These are phyloP conservation scores for Ziziphus jujuba DNA, from an alignment of 306 rosid genomes.

Conservation along the genomic window DNA sequence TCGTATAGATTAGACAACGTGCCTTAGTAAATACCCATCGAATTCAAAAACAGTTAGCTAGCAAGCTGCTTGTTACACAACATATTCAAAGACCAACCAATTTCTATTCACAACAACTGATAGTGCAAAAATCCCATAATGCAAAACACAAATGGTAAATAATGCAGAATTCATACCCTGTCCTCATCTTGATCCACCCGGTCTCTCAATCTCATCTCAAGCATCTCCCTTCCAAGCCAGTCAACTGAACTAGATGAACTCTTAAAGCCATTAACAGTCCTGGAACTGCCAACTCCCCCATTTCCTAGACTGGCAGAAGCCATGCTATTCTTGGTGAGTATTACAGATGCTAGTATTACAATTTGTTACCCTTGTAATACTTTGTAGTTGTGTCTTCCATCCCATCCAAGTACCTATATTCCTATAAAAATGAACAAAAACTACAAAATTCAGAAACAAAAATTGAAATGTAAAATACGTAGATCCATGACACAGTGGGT, in stretches of 20 bases:
- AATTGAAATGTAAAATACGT: not conserved
- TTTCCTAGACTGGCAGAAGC: slow-evolving; percentile 90
- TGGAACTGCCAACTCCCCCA: slow-evolving; percentile 89
- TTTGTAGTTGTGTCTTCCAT: slow-evolving; percentile 27
- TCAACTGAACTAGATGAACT: slow-evolving; percentile 86
- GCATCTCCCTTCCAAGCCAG: slow-evolving; percentile 99
- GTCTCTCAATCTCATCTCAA: slow-evolving; percentile 82
- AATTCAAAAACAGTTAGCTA: not conserved
- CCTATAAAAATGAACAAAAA: slow-evolving; percentile 28
- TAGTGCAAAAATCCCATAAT: slow-evolving; percentile 5
- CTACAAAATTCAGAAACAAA: not conserved
- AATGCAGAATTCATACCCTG: slow-evolving; percentile 45
- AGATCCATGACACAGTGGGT: not conserved
- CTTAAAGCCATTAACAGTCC: slow-evolving; percentile 80
- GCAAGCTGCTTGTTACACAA: not conserved
- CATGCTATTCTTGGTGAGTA: slow-evolving; percentile 40
- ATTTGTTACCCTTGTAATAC: slow-evolving; percentile 19
- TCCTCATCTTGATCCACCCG: slow-evolving; percentile 57
- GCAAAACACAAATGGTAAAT: not conserved
- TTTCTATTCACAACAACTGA: slow-evolving; percentile 1
- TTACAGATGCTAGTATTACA: slow-evolving; percentile 21
- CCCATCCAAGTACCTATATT: slow-evolving; percentile 36
- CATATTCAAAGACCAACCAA: slow-evolving; percentile 3
- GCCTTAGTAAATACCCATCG: not conserved
- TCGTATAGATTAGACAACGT: slow-evolving; percentile 4